Evolutionary conservation across 2,329 filamentous ascomycete species (phyloP), one percentile per base, ranked within the genome.

Genomic region (Byssoonygena ceratinophila): DNA sequence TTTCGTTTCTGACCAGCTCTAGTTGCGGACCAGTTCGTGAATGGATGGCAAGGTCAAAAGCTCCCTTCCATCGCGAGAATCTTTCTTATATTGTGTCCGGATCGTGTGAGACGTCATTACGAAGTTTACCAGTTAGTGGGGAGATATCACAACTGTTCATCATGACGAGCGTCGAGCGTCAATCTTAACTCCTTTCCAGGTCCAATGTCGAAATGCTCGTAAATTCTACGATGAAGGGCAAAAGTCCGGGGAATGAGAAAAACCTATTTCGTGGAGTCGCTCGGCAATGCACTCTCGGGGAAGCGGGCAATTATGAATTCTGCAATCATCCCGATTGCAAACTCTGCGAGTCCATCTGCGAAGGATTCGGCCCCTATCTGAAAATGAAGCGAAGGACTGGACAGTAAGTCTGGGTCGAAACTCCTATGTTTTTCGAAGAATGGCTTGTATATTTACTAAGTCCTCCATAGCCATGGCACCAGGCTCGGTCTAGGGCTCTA

Each of bases 271-370:
- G 50, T 8, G 50, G 50, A 16, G 29, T 47, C 6, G 22, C 3
- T 18, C 50, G 50, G 18, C 47, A 47, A 31, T 52, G 50, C 16
- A 27, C 29, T 16, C 41, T 52, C 18, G 50, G 50, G 50, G 50
- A 52, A 52, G 29, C 20, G n/a, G 36, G 31, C 4, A 47, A 46
- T 47, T 29, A 4, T 23, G 31, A 6, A 2, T 25, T 32, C 14
- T 52, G 50, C n/a, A 12, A 46, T 12, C 43, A 52, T 31, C 50
- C 50, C 29, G 43, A 37, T 29, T 52, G 50, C 18, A 46, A 31
- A 41, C 29, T 52, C 40, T 52, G 50, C 36, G 41, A 52, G 32
- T n/a, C 50, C 25, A 52, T 52, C 14, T 7, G 32, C 12, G 23
- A 41, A 8, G 50, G 50, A 9, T 52, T 52, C n/a, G 50, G 43